Percentiles rank a stretch among this genome's conserved stretches.
Conservation (phyloP, 441 rosid species). For the Bocquillonia castaneifolia region DNA sequence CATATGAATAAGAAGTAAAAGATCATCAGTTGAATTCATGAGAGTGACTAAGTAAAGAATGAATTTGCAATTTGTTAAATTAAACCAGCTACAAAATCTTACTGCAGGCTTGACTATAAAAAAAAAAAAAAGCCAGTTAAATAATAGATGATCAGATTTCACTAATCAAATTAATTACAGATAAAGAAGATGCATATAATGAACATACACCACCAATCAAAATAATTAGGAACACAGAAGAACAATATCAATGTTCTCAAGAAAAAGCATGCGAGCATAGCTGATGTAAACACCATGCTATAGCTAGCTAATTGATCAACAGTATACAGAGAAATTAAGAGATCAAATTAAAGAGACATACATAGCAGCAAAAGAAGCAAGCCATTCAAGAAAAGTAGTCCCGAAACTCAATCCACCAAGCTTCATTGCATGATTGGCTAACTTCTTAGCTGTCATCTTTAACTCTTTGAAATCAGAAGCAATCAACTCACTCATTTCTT, state of each 20-base stretch:
- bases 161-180: too few relatives aligned
- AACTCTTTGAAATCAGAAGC: conserved; percentile 51
- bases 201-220: not conserved
- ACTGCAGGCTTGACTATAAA: too few relatives aligned
- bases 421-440: conserved; percentile 47
- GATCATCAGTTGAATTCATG: too few relatives aligned
- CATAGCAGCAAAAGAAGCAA: conserved; percentile 73
- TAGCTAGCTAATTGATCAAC: not conserved
- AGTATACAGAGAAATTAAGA: not conserved
- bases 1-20: too few relatives aligned
- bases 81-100: too few relatives aligned
- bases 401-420: conserved; percentile 66
- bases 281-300: not conserved
- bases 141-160: too few relatives aligned
- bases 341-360: conserved; percentile 16
- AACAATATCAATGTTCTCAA: not conserved
- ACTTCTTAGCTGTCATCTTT: conserved; percentile 44
- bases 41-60: too few relatives aligned
- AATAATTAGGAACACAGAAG: not conserved
- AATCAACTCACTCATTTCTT: conserved; percentile 32
- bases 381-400: conserved; percentile 60
- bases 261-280: not conserved
- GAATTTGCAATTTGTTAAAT: too few relatives aligned
- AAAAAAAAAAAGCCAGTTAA: too few relatives aligned
- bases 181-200: not conserved